Conservation (phyloP, 2,329 filamentous ascomycete species). For the Septoria linicola region DNA sequence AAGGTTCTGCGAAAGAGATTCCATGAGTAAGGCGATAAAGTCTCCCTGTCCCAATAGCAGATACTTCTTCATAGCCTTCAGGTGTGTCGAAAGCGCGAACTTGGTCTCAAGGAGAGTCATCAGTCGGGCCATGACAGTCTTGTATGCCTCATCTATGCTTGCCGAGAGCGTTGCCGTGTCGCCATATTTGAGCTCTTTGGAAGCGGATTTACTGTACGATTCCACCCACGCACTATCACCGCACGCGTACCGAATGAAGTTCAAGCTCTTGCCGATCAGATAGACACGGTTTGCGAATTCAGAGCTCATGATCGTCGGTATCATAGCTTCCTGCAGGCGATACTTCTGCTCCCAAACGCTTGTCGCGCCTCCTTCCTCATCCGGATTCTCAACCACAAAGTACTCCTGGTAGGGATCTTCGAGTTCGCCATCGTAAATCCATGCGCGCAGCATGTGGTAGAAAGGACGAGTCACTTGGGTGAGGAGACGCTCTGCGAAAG, state of each 20-base stretch:
- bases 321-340: constrained; percentile 77
- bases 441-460: constrained; percentile 91
- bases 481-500: constrained; percentile 86
- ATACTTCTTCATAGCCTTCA: constrained; percentile 90
- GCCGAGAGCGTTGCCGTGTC: constrained; percentile 88
- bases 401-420: constrained; percentile 96
- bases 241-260: constrained; percentile 96
- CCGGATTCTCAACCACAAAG: constrained; percentile 82
- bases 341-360: constrained; percentile 99
- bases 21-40: constrained; percentile 96
- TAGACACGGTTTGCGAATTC: constrained; percentile 97
- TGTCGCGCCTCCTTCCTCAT: constrained; percentile 63
- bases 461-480: constrained; percentile 88
- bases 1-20: constrained; percentile 86
- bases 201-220: constrained; percentile 87
- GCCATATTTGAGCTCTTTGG: constrained; percentile 86
- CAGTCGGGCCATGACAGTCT: constrained; percentile 92
- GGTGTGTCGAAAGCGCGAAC: constrained; percentile 90
- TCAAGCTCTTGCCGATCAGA: constrained; percentile 93
- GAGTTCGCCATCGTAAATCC: constrained; percentile 98
- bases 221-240: constrained; percentile 94
- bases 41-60: constrained; percentile 92
- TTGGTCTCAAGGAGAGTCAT: constrained; percentile 93
- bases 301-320: constrained; percentile 87
- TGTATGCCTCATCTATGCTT: constrained; percentile 96